Evolutionary conservation across 164 flowering plant genomes (phyloP), one percentile per base, ranked within the genome.

Genomic region (Akebia trifoliata): DNA sequence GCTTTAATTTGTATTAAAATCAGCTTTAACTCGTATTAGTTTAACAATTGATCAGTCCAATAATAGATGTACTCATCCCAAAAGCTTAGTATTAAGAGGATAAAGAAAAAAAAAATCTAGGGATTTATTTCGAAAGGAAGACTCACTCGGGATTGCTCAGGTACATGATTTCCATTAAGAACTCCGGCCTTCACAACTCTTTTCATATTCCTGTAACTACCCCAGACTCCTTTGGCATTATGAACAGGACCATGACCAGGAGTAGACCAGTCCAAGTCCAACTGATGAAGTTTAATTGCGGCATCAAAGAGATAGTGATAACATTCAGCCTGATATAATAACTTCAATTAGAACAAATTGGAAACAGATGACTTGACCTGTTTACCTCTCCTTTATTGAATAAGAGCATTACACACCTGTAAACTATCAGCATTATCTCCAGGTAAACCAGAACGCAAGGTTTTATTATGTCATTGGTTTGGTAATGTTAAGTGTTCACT

Each of bases 241-340:
- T 57, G 74, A 51, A 81, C 57, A 8, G 80, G 87, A 47, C 91
- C 83, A 60, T 88, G 96, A 36, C 68, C 62, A 50, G 95, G 93
- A 53, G 86, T 79, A 34, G 88, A 70, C 74, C 80, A 82, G 69
- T 88, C 92, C 54, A 90, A 45, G 30, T 96, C 99, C 62, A 86
- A 49, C 55, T 85, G 87, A 64, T 82, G 72, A 63, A 93, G 92
- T 66, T 86, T 84, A 70, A 90, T 73, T 28, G 95, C 92, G 77
- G 96, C 95, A 69, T 87, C 95, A 73, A 87, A 90, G 43, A 84
- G 83, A 72, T 81, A 87, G 72, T 83, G 96, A 62, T 87, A 87
- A 60, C 90, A 80, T 63, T 87, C 90, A 66, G 98, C 90, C 94
- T 87, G 86, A 67, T 68, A 65, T 2, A 50, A 31, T 39, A 48